Base-by-base conservation (phyloP, 2,329 filamentous ascomycete genomes). In the Fusarium kyushuense region DNA sequence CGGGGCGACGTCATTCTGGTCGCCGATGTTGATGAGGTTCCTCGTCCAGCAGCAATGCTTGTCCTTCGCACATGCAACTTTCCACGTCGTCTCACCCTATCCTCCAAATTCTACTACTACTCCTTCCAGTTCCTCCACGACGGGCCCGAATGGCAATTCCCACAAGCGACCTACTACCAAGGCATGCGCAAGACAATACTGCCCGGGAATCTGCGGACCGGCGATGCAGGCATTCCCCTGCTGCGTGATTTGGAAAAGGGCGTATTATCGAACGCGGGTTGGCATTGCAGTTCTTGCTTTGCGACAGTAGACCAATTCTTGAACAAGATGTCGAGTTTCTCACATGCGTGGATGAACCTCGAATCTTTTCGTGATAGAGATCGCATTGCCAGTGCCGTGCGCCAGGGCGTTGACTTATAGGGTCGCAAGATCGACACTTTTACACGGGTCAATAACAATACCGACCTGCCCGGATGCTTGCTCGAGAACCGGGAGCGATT, bases 231-330 rank as follows among this genome's bases (percentile, higher is more conserved):
- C 5, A 46, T 80, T 6, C 77, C 77, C 41, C 73, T 80, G 2
- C 63, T 80, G 2, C 77, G 81, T 32, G 76, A 76, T 35, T 76
- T 78, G 41, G 82, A 86, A 63, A 81, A 80, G 65, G 81, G 77
- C 10, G 78, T 80, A 8, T 64, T 88, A 33, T 75, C 75, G 70
- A 83, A 86, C 68, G 84, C 86, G 1, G 83, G 79, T 0, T 90
- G 88, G 88, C 87, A 90, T 75, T 90, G 87, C 79, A 87, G 84
- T 51, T 85, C 81, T 56, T 90, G 88, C 77, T 89, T 89, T 73
- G 77, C 80, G 19, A 89, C 85, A 1, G 76, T 90, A 17, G 79
- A 79, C 6, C 83, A 88, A 73, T 79, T 89, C 68, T 76, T 85
- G 45, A 82, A 81, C 66, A 89, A 89, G 75, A 82, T 89, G 78